These are phyloP conservation scores for Selenicereus undatus DNA, from an alignment of 148 eudicot genomes.

Conservation along the genomic window DNA sequence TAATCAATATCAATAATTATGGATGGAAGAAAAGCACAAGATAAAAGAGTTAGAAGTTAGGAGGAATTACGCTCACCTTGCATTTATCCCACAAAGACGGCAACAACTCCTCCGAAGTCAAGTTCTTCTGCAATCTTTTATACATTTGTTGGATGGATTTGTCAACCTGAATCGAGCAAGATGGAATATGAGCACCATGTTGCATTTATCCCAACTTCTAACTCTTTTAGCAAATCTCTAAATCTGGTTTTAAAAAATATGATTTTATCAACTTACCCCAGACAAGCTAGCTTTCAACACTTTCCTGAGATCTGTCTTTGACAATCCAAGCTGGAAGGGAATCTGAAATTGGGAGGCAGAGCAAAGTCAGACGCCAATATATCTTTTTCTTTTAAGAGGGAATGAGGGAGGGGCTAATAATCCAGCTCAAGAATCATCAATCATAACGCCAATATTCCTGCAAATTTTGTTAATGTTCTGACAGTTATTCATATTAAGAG, in stretches of 20 bases:
- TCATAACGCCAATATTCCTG: neutral
- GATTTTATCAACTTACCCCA: conserved; percentile 54
- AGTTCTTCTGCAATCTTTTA: conserved; percentile 78
- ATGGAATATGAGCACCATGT: neutral
- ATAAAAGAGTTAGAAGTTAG: neutral
- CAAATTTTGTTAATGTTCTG: neutral
- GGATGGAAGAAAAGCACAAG: neutral
- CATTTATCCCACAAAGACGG: conserved; percentile 97
- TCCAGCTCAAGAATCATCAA: neutral
- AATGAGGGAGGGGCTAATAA: neutral
- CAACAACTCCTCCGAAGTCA: conserved; percentile 85
- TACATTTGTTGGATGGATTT: conserved; percentile 77
- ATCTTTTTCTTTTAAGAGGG: neutral
- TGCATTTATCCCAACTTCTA: no score
- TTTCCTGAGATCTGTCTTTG: conserved; percentile 91
- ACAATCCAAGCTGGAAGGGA: conserved; percentile 80
- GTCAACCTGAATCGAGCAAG: conserved; percentile 53
- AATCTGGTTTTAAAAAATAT: neutral
- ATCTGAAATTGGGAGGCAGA: conserved; percentile 45
- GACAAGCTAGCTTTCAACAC: conserved; percentile 85
- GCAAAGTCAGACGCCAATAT: conserved; percentile 12
- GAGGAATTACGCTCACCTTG: conserved; percentile 50
- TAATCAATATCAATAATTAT: neutral
- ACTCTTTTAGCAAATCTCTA: neutral
- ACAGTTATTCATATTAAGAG: neutral